Conservation (phyloP, 805 yeast species). For the Schwanniomyces pseudopolymorphus region DNA sequence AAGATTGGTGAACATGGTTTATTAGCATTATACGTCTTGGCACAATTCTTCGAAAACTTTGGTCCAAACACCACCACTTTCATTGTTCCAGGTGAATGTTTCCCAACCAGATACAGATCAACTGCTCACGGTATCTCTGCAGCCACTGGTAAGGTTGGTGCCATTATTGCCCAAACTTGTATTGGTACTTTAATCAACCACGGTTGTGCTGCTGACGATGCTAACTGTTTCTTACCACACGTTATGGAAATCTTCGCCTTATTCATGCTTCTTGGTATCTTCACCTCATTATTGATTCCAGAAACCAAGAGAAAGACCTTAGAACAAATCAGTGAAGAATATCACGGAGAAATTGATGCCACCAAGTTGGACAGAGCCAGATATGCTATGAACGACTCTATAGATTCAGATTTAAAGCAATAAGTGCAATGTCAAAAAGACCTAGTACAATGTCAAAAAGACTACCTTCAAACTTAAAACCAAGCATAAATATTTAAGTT, state of each 20-base stretch:
- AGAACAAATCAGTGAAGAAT: conserved; percentile 77
- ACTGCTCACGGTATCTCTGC: conserved; percentile 95
- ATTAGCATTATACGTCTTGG: conserved; percentile 73
- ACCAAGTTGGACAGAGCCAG: conserved; percentile 42
- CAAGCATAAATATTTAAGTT: too few species aligned
- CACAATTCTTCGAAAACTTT: conserved; percentile 86
- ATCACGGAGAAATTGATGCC: conserved; percentile 72
- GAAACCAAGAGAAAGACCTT: conserved; percentile 91
- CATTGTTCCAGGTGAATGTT: conserved; percentile 86
- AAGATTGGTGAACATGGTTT: conserved; percentile 64
- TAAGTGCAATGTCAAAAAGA: conserved; percentile 7
- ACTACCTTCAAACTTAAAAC: too few species aligned
- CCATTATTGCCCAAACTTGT: conserved; percentile 86
- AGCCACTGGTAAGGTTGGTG: conserved; percentile 89
- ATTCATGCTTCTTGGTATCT: conserved; percentile 82
- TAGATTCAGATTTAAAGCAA: conserved; percentile 35
- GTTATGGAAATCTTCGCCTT: conserved; percentile 93
- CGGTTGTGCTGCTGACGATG: conserved; percentile 61
- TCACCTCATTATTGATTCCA: conserved; percentile 67
- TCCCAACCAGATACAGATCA: conserved; percentile 94
- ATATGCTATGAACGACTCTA: conserved; percentile 34
- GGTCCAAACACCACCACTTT: conserved; percentile 95
- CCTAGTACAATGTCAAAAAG: background rate
- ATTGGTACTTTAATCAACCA: conserved; percentile 82
- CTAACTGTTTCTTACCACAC: conserved; percentile 82